Conservation (phyloP, 1,284 basidiomycete genomes). For the Tylopilus sp. region DNA sequence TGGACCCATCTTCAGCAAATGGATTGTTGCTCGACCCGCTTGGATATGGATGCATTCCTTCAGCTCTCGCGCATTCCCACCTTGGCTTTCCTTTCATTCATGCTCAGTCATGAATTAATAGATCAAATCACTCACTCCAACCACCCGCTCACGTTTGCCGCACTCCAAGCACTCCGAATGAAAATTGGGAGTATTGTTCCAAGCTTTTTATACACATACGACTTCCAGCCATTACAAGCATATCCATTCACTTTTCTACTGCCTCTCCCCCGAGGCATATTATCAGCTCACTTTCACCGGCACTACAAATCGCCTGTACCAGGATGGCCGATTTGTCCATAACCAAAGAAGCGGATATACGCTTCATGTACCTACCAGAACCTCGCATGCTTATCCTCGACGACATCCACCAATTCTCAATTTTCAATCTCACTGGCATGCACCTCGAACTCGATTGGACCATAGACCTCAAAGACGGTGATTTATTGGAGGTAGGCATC, state of each 20-base stretch:
- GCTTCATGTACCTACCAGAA: too few relatives aligned
- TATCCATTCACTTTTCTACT: neutral
- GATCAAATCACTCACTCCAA: neutral
- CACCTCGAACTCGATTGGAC: neutral
- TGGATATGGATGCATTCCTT: neutral
- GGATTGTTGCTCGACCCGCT: neutral
- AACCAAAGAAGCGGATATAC: too few relatives aligned
- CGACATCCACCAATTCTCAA: neutral
- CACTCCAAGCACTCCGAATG: neutral
- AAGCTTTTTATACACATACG: neutral
- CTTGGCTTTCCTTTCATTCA: neutral
- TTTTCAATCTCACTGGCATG: neutral
- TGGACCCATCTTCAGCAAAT: slow-evolving; percentile 1
- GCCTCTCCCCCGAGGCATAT: neutral
- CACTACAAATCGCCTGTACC: neutral
- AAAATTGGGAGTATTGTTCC: neutral
- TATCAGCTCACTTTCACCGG: neutral
- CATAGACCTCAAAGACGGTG: neutral
- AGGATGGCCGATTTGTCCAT: too few relatives aligned
- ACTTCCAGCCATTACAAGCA: neutral
- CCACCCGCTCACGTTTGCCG: neutral
- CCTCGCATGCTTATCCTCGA: too few relatives aligned
- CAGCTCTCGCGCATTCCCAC: neutral
- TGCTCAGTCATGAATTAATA: neutral
- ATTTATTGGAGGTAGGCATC: slow-evolving; percentile 4